Conservation (phyloP, 1,284 basidiomycete genomes). For the Meira nashicola region DNA sequence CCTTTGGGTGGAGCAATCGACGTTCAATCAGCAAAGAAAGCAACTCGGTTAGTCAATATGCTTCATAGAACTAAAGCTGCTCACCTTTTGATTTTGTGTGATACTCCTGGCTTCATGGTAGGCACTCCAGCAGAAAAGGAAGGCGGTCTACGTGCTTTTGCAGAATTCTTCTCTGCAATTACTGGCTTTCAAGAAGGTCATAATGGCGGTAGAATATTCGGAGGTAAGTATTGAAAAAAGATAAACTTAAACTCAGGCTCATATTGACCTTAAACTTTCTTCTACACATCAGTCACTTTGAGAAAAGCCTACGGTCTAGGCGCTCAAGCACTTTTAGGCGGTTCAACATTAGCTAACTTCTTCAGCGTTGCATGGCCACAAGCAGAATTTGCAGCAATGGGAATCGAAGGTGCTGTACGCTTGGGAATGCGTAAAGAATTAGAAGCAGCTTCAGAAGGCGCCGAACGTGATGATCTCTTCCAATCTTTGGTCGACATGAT, state of each 20-base stretch:
- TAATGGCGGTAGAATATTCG: slow-evolving; percentile 23
- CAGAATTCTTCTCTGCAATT: slow-evolving; percentile 29
- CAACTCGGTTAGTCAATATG: slow-evolving; percentile 25
- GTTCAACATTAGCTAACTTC: slow-evolving; percentile 22
- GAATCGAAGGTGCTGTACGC: slow-evolving; percentile 31
- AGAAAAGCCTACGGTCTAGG: slow-evolving; percentile 33
- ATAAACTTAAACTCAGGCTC: neutral
- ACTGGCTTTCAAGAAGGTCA: slow-evolving; percentile 17
- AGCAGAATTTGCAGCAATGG: slow-evolving; percentile 25
- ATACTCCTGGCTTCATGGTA: slow-evolving; percentile 42
- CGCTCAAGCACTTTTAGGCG: slow-evolving; percentile 32
- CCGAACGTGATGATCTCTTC: slow-evolving; percentile 18
- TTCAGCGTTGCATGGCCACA: slow-evolving; percentile 28
- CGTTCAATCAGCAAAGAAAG: slow-evolving; percentile 24
- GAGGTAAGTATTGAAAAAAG: neutral
- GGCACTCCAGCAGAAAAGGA: slow-evolving; percentile 25
- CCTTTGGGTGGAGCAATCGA: slow-evolving; percentile 35
- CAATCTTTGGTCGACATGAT: slow-evolving; percentile 20
- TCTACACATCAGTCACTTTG: slow-evolving; percentile 16
- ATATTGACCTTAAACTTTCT: neutral
- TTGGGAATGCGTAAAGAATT: slow-evolving; percentile 32
- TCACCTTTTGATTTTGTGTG: slow-evolving; percentile 28
- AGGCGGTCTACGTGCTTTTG: slow-evolving; percentile 27
- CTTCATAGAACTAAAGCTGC: slow-evolving; percentile 20
- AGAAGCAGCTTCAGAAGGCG: slow-evolving; percentile 17